Conservation (phyloP, 192 early-diverging fungal genomes). For the Phycomyces blakesleeanus region DNA sequence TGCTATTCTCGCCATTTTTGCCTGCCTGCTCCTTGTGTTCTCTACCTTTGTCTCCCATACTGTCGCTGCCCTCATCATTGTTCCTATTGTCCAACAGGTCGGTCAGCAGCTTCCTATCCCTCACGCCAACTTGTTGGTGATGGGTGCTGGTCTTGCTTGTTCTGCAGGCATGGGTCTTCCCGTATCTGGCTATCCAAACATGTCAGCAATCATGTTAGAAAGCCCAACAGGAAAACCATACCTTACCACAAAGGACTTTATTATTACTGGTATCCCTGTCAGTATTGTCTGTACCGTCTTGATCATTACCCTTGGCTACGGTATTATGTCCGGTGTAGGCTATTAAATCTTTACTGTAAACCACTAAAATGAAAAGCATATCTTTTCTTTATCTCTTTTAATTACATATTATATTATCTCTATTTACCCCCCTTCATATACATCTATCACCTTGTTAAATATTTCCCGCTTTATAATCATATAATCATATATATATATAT, state of each 20-base stretch:
- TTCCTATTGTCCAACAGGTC: conserved; percentile 71
- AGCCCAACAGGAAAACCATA: conserved; percentile 65
- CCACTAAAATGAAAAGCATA: no score
- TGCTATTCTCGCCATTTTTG: conserved; percentile 57
- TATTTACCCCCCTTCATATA: no score
- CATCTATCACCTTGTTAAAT: no score
- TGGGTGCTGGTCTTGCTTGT: conserved; percentile 59
- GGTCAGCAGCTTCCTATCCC: conserved; percentile 63
- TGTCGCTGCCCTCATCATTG: conserved; percentile 73
- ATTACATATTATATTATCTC: no score
- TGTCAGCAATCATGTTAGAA: conserved; percentile 70
- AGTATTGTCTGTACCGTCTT: conserved; percentile 52
- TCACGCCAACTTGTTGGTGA: conserved; percentile 63
- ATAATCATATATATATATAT: no score
- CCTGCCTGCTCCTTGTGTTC: conserved; percentile 60
- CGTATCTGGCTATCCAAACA: conserved; percentile 76
- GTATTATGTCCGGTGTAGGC: conserved; percentile 47
- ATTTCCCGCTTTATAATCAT: no score
- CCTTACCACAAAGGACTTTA: conserved; percentile 60
- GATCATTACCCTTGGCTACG: conserved; percentile 60
- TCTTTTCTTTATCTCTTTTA: no score
- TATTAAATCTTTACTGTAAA: conserved; percentile 13
- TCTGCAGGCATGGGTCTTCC: conserved; percentile 48
- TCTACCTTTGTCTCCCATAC: conserved; percentile 78
- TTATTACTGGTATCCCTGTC: conserved; percentile 58